Conservation (phyloP, 2,329 filamentous ascomycete species). For the Pseudogymnoascus sp. region DNA sequence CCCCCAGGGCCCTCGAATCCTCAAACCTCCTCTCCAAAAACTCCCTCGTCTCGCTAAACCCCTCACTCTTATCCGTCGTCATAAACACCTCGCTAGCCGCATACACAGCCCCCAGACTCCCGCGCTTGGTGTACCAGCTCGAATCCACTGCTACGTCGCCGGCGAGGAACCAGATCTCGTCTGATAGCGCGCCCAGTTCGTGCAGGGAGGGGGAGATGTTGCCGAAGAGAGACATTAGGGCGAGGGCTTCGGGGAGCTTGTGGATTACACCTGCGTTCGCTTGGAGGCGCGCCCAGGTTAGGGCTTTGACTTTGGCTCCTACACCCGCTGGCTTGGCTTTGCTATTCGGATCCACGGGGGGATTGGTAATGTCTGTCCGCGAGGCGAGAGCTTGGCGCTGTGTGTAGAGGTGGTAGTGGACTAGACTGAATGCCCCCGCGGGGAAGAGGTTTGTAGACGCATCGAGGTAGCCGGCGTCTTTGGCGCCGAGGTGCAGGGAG, state of each 20-base stretch:
- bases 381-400: constrained; percentile 52
- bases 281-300: constrained; percentile 70
- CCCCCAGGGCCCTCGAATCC: constrained; percentile 58
- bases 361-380: constrained; percentile 18
- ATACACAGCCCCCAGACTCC: constrained; percentile 57
- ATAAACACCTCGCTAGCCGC: constrained; percentile 84
- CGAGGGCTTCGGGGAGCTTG: constrained; percentile 58
- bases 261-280: constrained; percentile 51
- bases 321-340: constrained; percentile 35
- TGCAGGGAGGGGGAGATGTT: constrained; percentile 68
- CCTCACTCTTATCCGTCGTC: constrained; percentile 73
- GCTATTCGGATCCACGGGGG: constrained; percentile 33
- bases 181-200: constrained; percentile 75
- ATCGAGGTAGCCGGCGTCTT: constrained; percentile 78
- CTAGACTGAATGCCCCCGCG: constrained; percentile 70
- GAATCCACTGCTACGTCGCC: constrained; percentile 76
- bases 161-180: constrained; percentile 85
- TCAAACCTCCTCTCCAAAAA: constrained; percentile 67
- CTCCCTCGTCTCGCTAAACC: constrained; percentile 67
- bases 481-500: constrained; percentile 68
- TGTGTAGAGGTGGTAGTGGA: constrained; percentile 67
- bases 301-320: constrained; percentile 56
- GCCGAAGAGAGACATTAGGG: constrained; percentile 78
- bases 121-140: constrained; percentile 76
- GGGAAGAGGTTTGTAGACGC: constrained; percentile 79